These are phyloP conservation scores for Neurospora hispaniola DNA, from an alignment of 495 filamentous ascomycete genomes.

Conservation along the genomic window DNA sequence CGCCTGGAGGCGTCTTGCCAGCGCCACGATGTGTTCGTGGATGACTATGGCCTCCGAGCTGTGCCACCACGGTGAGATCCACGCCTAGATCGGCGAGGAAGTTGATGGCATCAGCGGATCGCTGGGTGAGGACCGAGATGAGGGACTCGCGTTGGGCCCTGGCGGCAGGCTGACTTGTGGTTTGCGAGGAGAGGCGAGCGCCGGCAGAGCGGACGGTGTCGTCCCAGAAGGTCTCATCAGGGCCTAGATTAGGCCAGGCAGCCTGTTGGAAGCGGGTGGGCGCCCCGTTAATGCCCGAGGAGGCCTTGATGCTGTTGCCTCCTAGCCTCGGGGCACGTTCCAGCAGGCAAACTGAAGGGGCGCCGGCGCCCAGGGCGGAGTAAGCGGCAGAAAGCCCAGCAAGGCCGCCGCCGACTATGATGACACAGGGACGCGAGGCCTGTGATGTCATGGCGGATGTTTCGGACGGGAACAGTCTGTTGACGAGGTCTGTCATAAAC, in stretches of 20 bases:
- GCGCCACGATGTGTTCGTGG: slow-evolving; percentile 45
- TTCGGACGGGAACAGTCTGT: not conserved
- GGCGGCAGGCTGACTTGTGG: not conserved
- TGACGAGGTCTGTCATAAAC: not conserved
- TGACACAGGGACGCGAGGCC: slow-evolving; percentile 18
- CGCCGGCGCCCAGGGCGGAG: slow-evolving; percentile 33
- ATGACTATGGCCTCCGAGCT: slow-evolving; percentile 42
- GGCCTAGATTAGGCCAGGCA: slow-evolving; percentile 5
- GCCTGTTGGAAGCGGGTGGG: slow-evolving; percentile 41
- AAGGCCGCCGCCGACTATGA: slow-evolving; percentile 42
- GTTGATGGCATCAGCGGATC: slow-evolving; percentile 32
- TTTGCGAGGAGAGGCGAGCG: slow-evolving; percentile 9
- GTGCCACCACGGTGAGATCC: slow-evolving; percentile 43
- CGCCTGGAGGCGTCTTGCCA: slow-evolving; percentile 41
- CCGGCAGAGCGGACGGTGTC: slow-evolving; percentile 45
- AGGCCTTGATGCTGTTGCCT: slow-evolving; percentile 54
- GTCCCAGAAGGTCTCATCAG: slow-evolving; percentile 34
- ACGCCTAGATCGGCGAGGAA: slow-evolving; percentile 45
- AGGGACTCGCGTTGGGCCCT: slow-evolving; percentile 26
- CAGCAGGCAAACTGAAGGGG: slow-evolving; percentile 36
- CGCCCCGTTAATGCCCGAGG: slow-evolving; percentile 52
- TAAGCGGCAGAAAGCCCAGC: slow-evolving; percentile 41
- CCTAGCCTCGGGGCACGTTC: slow-evolving; percentile 45
- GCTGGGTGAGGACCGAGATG: slow-evolving; percentile 30
- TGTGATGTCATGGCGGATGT: not conserved